A percentile compares a stretch with the other conserved stretches of the same genome.
Evolutionary conservation across 352 stramenopile species (phyloP).

Genomic region (Globisporangium nagaii): DNA sequence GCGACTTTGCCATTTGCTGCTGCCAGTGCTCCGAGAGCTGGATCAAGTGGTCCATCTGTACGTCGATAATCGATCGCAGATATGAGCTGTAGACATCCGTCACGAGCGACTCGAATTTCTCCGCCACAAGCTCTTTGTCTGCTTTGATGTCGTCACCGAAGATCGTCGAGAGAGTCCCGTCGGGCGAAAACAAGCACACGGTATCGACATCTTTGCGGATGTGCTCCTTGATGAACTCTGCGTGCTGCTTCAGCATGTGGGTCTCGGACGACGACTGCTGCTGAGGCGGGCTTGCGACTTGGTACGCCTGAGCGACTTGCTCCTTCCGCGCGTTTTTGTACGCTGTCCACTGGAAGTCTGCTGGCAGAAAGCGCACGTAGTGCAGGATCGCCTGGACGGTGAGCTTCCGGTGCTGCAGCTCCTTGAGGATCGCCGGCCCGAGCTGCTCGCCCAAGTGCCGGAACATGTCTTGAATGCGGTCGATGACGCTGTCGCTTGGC

Average conservation of each 20-base stretch:
- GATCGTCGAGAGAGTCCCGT: constrained; percentile 65
- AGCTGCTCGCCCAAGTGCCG: constrained; percentile 46
- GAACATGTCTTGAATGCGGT: constrained; percentile 74
- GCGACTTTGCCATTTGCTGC: constrained; percentile 33
- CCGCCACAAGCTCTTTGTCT: constrained; percentile 40
- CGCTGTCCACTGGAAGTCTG: constrained; percentile 53
- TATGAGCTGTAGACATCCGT: constrained; percentile 54
- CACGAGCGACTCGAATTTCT: constrained; percentile 63
- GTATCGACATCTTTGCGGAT: constrained; percentile 69
- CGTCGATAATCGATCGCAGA: constrained; percentile 38
- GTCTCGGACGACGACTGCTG: background rate
- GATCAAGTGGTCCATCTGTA: constrained; percentile 51
- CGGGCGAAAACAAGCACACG: constrained; percentile 55
- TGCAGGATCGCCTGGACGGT: constrained; percentile 47
- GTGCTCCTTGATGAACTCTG: constrained; percentile 71
- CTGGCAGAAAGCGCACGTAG: constrained; percentile 62
- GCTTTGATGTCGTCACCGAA: constrained; percentile 52
- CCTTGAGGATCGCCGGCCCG: constrained; percentile 36
- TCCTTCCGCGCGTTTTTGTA: constrained; percentile 59
- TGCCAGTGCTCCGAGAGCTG: constrained; percentile 55
- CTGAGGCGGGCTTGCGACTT: background rate
- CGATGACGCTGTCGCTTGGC: constrained; percentile 37
- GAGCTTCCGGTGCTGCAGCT: constrained; percentile 48
- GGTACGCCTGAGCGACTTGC: constrained; percentile 44
- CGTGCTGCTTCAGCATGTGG: constrained; percentile 42